These are phyloP conservation scores for Nicotiana tabacum DNA, from an alignment of 257 asterid genomes.

Conservation along the genomic window DNA sequence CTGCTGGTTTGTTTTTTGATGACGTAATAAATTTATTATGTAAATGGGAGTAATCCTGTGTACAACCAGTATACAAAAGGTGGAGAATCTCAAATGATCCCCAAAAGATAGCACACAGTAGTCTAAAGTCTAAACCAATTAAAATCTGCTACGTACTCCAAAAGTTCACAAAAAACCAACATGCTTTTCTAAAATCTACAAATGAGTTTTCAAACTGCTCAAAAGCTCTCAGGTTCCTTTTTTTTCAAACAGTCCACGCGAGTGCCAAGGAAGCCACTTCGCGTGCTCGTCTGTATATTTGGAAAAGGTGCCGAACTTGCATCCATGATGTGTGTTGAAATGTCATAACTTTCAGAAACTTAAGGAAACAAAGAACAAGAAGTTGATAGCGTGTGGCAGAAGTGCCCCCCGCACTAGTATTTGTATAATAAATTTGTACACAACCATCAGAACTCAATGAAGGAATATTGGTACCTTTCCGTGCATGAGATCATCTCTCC, in stretches of 20 bases:
- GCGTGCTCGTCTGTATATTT: neutral
- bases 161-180: neutral
- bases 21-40: neutral
- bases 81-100: neutral
- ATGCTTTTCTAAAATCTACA: neutral
- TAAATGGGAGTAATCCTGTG: neutral
- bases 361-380: neutral
- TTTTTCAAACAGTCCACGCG: neutral
- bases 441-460: neutral
- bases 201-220: neutral
- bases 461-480: conserved; percentile 64
- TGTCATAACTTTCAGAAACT: neutral
- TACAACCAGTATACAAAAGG: neutral
- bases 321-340: neutral
- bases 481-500: conserved; percentile 98
- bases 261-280: neutral
- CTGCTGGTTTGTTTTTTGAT: neutral
- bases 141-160: neutral
- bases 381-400: neutral
- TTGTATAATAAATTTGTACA: neutral
- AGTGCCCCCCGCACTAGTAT: neutral
- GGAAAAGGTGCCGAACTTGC: neutral
- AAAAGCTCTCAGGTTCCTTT: neutral
- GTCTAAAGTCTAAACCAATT: neutral
- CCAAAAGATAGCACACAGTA: neutral